Conservation (phyloP, 805 yeast genomes). For the Candida piceae region DNA sequence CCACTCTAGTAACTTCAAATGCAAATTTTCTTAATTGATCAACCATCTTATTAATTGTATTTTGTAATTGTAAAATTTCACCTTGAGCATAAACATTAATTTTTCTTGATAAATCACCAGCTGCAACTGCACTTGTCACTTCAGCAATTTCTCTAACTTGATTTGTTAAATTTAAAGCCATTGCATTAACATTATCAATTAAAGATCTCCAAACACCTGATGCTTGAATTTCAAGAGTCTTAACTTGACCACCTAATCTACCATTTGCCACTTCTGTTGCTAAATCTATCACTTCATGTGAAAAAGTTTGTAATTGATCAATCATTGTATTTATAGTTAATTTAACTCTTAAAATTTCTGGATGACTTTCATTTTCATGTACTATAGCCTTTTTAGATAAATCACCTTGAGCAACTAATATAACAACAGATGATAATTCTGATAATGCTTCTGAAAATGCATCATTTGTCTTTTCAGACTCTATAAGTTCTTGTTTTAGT, state of each 20-base stretch:
- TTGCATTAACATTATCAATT: conserved; percentile 79
- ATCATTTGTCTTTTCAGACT: conserved; percentile 45
- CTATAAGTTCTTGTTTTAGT: conserved; percentile 13
- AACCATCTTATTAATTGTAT: conserved; percentile 85
- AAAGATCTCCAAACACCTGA: conserved; percentile 85
- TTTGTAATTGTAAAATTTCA: conserved; percentile 77
- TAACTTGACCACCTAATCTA: conserved; percentile 85
- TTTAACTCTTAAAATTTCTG: conserved; percentile 75
- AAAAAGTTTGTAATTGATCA: conserved; percentile 79
- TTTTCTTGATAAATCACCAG: conserved; percentile 77
- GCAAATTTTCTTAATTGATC: conserved; percentile 80
- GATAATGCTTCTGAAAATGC: conserved; percentile 68
- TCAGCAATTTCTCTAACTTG: conserved; percentile 88
- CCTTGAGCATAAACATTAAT: conserved; percentile 91
- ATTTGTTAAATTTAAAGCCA: conserved; percentile 83
- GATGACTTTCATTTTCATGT: conserved; percentile 67
- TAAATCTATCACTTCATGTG: conserved; percentile 75
- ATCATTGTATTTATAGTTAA: conserved; percentile 83
- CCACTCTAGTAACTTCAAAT: conserved; percentile 80
- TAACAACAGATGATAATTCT: conserved; percentile 82
- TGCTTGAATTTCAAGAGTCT: conserved; percentile 59
- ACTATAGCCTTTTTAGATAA: conserved; percentile 74
- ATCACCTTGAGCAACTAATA: conserved; percentile 87
- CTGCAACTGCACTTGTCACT: conserved; percentile 83
- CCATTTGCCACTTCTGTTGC: conserved; percentile 92